Evolutionary conservation across 768 basidiomycete species (phyloP), one percentile per base, ranked within the genome.

Genomic region (Naganishia vishniacii): DNA sequence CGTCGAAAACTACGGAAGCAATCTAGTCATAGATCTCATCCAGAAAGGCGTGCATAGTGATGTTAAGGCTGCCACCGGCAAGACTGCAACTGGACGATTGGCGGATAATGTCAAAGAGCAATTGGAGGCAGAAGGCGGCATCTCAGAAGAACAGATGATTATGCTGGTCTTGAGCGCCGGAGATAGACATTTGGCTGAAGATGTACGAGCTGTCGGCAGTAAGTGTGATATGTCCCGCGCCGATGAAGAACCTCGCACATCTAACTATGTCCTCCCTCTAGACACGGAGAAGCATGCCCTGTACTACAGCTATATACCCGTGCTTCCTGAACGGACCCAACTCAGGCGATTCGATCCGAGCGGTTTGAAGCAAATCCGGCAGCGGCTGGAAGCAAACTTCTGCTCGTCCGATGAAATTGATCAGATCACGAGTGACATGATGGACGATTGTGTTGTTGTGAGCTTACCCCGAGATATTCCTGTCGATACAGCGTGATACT

Each of bases 301-400:
- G 83, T 99, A 99, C 78, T 98, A 97, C 78, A 91, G 92, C 23
- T 87, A 89, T 32, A 95, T 99, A 63, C 95, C 95, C 12, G 81
- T 88, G 61, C 87, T 91, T 28, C 86, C 88, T 34, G 91, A 93
- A 76, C 82, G 90, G 67, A 83, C 85, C 25, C 84, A 88, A 74
- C 89, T 85, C 77, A 84, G 91, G 69, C 86, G 89, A 47, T 92
- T 90, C 87, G 95, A 99, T 76, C 88, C 92, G 18, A 86, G 91
- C 18, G 88, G 90, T 71, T 81, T 99, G 72, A 88, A 94, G 47
- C 95, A 99, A 69, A 82, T 98, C 64, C 86, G 94, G 68, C 97
- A 95, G 79, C 83, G 89, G 64, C 81, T 99, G 67, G 95, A 99
- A 76, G 87, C 87, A n/a, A 88, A 88, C 18, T 85, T 84, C 4